These are phyloP conservation scores for Tetraselmis chui DNA, from an alignment of 139 green algal genomes.

Conservation along the genomic window DNA sequence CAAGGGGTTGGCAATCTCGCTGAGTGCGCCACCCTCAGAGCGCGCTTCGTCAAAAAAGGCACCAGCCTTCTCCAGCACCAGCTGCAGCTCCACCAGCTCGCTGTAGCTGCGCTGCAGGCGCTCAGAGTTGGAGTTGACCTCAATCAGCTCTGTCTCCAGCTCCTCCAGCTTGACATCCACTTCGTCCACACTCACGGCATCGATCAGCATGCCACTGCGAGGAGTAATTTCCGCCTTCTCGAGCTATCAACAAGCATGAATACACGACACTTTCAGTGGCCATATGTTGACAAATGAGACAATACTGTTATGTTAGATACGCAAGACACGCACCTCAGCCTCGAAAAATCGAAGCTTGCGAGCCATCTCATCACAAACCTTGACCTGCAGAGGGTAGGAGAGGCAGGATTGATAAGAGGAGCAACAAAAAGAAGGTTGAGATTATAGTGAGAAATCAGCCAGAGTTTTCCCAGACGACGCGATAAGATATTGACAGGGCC, in stretches of 20 bases:
- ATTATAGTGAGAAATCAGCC: background rate
- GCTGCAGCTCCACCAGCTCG: slow-evolving; percentile 89
- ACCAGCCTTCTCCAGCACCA: slow-evolving; percentile 90
- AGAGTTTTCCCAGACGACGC: too few relatives aligned
- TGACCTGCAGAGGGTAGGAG: slow-evolving; percentile 62
- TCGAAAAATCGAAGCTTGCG: slow-evolving; percentile 89
- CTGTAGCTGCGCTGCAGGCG: slow-evolving; percentile 68
- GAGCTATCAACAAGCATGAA: background rate
- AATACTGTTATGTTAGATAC: background rate
- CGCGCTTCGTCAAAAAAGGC: slow-evolving; percentile 81
- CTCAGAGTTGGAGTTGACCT: slow-evolving; percentile 88
- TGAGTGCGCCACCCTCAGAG: background rate
- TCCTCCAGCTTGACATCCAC: slow-evolving; percentile 76
- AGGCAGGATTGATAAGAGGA: background rate
- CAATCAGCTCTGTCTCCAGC: slow-evolving; percentile 79
- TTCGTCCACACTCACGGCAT: background rate
- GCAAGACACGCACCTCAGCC: slow-evolving; percentile 56
- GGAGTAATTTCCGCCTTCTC: background rate
- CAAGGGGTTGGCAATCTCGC: background rate
- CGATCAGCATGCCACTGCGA: background rate
- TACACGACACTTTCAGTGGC: too few relatives aligned
- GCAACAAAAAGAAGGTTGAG: background rate
- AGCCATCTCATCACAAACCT: slow-evolving; percentile 94
- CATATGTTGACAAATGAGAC: too few relatives aligned
- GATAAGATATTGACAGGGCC: background rate